A percentile compares a stretch with the other conserved stretches of the same genome.
These are phyloP conservation scores for Prunus yedoensis DNA, from an alignment of 331 rosid species.

Conservation along the genomic window DNA sequence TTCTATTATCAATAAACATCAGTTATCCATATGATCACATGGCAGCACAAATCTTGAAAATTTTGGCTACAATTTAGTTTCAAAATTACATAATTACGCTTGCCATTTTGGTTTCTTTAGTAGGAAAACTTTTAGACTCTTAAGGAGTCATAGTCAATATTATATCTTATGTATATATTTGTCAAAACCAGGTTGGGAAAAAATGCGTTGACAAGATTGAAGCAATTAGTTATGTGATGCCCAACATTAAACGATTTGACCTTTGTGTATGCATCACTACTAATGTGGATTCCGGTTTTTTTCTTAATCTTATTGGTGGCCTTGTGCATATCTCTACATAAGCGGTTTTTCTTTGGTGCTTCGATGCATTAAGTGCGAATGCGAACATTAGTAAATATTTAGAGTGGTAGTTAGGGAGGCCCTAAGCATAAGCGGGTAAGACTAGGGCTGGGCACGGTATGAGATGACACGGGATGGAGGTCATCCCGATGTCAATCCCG, in stretches of 20 bases:
- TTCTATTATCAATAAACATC: neutral
- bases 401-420: no score
- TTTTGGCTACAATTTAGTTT: neutral
- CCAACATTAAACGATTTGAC: neutral
- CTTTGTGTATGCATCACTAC: neutral
- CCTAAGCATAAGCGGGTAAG: no score
- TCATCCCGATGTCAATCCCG: no score
- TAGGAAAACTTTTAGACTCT: neutral
- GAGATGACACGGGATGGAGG: no score
- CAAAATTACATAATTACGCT: conserved; percentile 8
- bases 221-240: neutral
- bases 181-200: neutral
- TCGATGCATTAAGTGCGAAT: no score
- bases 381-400: no score
- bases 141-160: neutral
- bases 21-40: neutral
- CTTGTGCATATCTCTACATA: neutral
- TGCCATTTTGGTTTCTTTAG: neutral
- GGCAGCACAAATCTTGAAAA: neutral
- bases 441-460: no score
- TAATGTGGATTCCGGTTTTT: neutral
- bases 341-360: neutral
- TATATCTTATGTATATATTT: neutral
- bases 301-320: neutral
- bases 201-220: neutral